These are phyloP conservation scores for Suhomyces tanzawaensis DNA, from an alignment of 805 yeast genomes.

Conservation along the genomic window DNA sequence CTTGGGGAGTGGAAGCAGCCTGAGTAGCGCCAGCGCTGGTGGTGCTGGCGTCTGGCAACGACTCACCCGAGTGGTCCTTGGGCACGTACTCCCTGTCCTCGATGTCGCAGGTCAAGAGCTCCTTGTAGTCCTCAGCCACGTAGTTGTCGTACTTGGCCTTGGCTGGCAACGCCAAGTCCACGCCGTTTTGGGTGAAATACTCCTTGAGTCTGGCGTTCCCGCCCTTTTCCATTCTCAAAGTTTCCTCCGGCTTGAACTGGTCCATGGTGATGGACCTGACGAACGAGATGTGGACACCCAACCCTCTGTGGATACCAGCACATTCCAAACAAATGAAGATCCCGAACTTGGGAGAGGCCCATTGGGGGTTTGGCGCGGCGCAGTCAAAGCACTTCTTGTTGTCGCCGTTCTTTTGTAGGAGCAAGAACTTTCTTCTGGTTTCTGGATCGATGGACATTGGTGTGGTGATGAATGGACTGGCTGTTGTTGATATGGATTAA, in stretches of 20 bases:
- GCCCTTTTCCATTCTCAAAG: conserved; percentile 87
- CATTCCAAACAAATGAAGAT: conserved; percentile 96
- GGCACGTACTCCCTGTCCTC: conserved; percentile 71
- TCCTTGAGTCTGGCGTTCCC: conserved; percentile 77
- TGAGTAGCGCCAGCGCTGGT: neutral
- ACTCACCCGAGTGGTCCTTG: conserved; percentile 54
- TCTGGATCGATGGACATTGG: conserved; percentile 86
- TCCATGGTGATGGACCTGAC: conserved; percentile 98
- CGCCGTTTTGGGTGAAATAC: conserved; percentile 70
- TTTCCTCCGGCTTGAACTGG: conserved; percentile 92
- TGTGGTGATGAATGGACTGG: conserved; percentile 1
- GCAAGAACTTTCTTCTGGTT: conserved; percentile 71
- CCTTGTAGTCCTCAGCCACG: conserved; percentile 93
- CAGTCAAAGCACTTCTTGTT: conserved; percentile 94
- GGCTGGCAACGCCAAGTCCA: conserved; percentile 62
- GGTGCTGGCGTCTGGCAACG: conserved; percentile 30
- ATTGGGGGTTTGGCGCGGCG: conserved; percentile 93
- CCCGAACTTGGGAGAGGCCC: conserved; percentile 99
- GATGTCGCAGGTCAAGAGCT: conserved; percentile 67
- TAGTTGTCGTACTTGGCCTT: conserved; percentile 79
- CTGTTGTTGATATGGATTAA: neutral
- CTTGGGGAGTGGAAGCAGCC: conserved; percentile 16
- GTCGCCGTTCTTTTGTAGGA: conserved; percentile 75
- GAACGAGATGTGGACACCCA: conserved; percentile 96
- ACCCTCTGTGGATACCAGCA: conserved; percentile 93